Base-by-base conservation (phyloP, 148 eudicot species). In the Salicornia ramosissima region DNA sequence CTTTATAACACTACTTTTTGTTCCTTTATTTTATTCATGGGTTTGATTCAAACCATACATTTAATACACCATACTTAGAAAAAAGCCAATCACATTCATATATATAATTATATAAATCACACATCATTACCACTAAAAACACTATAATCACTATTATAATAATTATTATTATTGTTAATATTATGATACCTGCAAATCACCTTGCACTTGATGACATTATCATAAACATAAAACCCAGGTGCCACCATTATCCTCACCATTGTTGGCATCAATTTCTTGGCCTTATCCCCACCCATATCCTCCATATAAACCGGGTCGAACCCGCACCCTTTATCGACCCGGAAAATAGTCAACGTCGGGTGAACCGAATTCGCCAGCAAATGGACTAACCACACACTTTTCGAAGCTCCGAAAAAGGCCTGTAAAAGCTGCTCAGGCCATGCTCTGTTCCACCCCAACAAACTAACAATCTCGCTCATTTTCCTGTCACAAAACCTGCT, bases 391-490 rank as follows among this genome's bases (percentile, higher is more conserved):
- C 97, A 94, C 45, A 94, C 87, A 5, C 84, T 80, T 51, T 94
- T 94, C 0, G 99, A 86, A 21, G 96, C 99, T 25, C 85, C 83
- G 36, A 94, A 94, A 56, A 94, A 94, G 24, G 93, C 86, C 59
- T 94, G 96, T 56, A 91, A 57, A 8, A 94, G 86, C n/a, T 82
- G 91, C 53, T 94, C 96, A 1, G 99, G 90, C 97, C 99, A 94
- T 0, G 91, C 88, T 46, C 93, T 73, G 65, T 78, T 87, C 99
- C 97, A 91, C 5, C 96, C 96, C 56, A 94, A 60, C 87, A 91
- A 67, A 0, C 84, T 82, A 46, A 90, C 97, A 68, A 91, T 86
- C 77, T 91, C 96, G 55, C 96, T 91, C 99, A 94, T 94, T 24
- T 94, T 94, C 76, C 96, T 53, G 42, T 94, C 97, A 64, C 99